Conservation (phyloP, 805 yeast species). For the Sugiyamaella valdiviana region DNA sequence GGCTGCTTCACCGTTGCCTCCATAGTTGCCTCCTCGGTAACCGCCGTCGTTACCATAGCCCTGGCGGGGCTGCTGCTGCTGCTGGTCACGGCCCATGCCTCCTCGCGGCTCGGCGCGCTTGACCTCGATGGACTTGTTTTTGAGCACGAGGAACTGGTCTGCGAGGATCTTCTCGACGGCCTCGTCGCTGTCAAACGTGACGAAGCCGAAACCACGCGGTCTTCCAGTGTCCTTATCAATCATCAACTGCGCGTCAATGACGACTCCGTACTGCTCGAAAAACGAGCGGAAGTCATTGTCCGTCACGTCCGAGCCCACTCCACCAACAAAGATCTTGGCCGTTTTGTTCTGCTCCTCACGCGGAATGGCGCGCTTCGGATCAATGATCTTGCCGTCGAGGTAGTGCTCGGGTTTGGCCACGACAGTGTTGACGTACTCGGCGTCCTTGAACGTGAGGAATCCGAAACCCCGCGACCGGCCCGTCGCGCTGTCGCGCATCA, state of each 20-base stretch:
- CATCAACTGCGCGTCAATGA: conserved; percentile 95
- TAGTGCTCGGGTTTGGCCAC: conserved; percentile 71
- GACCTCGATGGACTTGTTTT: conserved; percentile 58
- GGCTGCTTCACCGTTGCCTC: too few species aligned
- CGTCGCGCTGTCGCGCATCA: conserved; percentile 82
- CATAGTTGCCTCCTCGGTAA: not conserved
- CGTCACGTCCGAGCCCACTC: conserved; percentile 88
- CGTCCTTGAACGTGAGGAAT: conserved; percentile 75
- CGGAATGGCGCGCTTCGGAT: conserved; percentile 96
- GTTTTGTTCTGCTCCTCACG: conserved; percentile 95
- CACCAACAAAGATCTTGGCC: conserved; percentile 96
- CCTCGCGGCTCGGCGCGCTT: conserved; percentile 40
- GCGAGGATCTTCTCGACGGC: conserved; percentile 87
- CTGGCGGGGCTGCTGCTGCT: not conserved
- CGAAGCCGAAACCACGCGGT: conserved; percentile 95
- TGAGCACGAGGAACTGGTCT: conserved; percentile 72
- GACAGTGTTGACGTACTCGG: conserved; percentile 81
- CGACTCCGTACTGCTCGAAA: conserved; percentile 81
- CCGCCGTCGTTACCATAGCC: not conserved
- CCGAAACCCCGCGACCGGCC: conserved; percentile 96
- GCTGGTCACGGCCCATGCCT: not conserved
- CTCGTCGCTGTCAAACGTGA: conserved; percentile 88
- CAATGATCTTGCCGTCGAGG: conserved; percentile 91
- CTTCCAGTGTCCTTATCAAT: conserved; percentile 95
- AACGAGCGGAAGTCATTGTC: conserved; percentile 83